phyloP scores from a whole-genome alignment of 169 alveolate species.

The Perkinsus olseni region DNA sequence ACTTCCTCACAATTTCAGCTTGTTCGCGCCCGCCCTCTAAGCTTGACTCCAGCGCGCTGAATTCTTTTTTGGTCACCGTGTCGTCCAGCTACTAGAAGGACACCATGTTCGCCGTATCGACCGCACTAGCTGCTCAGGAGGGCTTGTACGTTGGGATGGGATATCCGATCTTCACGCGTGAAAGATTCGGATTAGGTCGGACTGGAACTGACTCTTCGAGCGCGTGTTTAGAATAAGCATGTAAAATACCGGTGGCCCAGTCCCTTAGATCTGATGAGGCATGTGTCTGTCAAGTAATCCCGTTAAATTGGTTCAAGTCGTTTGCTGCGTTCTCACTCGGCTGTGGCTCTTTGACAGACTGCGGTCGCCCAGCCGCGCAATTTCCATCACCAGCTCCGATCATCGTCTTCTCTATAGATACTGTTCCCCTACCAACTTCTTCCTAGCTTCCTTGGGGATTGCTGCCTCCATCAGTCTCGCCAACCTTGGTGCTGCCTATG shows the following conservation, averaged over 20 bases:
- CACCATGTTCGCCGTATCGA: not conserved
- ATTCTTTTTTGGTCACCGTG: not conserved
- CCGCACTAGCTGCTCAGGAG: slow-evolving; percentile 3
- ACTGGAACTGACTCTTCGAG: not conserved
- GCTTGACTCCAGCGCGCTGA: slow-evolving; percentile 2
- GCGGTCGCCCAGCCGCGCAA: not conserved
- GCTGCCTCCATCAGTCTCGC: slow-evolving; percentile 53
- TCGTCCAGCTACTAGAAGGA: not conserved
- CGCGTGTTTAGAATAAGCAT: not conserved
- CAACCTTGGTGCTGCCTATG: slow-evolving; percentile 80
- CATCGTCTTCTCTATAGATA: not conserved
- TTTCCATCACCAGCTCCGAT: not conserved
- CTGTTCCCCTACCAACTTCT: slow-evolving; percentile 44
- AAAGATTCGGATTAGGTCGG: not conserved
- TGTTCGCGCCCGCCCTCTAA: not conserved
- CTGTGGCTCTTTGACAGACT: no score
- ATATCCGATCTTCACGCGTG: not conserved
- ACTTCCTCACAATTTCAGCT: not conserved
- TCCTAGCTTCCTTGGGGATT: slow-evolving; percentile 79
- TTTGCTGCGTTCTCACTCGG: no score
- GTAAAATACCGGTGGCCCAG: no score
- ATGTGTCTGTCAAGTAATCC: no score
- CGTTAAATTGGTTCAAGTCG: no score
- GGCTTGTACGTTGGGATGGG: not conserved
- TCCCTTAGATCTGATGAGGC: no score